Evolutionary conservation across 306 rosid species (phyloP).

Genomic region (Clitoria ternatea): DNA sequence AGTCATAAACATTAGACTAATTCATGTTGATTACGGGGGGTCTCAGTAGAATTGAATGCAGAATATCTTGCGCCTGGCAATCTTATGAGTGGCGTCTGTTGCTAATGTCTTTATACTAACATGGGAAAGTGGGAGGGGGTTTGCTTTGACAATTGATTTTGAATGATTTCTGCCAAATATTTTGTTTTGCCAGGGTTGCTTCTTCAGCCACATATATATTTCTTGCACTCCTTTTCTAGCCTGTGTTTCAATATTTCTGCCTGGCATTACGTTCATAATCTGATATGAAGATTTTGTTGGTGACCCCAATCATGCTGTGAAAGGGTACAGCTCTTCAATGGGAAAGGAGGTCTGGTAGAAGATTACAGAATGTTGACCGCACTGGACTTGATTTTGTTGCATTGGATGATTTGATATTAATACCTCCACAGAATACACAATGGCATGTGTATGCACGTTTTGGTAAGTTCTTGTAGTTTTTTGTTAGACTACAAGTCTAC

Average conservation of each 20-base stretch:
- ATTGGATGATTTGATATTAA: constrained; percentile 52
- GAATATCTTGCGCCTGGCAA: background rate
- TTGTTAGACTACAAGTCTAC: background rate
- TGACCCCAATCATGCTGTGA: constrained; percentile 33
- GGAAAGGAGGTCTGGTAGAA: constrained; percentile 80
- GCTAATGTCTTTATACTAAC: background rate
- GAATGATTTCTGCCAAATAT: background rate
- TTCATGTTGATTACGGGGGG: background rate
- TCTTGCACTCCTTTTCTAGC: background rate
- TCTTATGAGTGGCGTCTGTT: background rate
- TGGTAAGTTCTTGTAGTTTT: constrained; percentile 43
- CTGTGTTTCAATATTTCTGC: background rate
- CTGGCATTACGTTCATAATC: background rate
- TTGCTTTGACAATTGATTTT: background rate
- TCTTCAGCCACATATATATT: background rate
- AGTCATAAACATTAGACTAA: background rate
- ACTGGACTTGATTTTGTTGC: constrained; percentile 72
- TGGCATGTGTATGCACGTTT: constrained; percentile 83
- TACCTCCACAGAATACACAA: constrained; percentile 56
- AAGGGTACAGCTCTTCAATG: constrained; percentile 93
- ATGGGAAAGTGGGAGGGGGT: background rate
- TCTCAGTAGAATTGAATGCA: background rate
- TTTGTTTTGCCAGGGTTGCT: background rate
- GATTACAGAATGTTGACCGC: constrained; percentile 56
- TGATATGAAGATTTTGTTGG: constrained; percentile 11